These are phyloP conservation scores for Candida odintsovae DNA, from an alignment of 805 yeast species.

Conservation along the genomic window DNA sequence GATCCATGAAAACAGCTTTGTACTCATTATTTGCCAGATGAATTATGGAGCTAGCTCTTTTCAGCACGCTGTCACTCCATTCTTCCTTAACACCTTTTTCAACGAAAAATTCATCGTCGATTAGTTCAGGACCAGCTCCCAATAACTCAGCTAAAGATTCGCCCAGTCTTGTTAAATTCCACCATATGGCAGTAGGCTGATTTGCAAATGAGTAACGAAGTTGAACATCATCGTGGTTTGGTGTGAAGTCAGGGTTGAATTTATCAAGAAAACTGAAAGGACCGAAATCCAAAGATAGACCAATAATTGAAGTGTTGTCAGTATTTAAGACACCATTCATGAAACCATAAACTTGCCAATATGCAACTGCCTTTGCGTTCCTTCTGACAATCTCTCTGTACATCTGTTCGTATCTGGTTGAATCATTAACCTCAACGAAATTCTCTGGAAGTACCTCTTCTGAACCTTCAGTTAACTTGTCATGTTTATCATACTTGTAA, in stretches of 20 bases:
- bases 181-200: conserved; percentile 85
- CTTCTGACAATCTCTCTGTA: conserved; percentile 65
- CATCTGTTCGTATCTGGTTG: conserved; percentile 63
- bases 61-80: conserved; percentile 40
- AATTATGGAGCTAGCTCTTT: conserved; percentile 62
- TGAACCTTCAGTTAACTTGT: conserved; percentile 20
- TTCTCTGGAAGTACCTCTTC: conserved; percentile 16
- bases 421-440: conserved; percentile 26
- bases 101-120: conserved; percentile 38
- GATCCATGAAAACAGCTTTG: conserved; percentile 52
- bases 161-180: conserved; percentile 83
- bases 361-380: conserved; percentile 73
- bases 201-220: conserved; percentile 74
- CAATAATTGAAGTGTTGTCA: conserved; percentile 87
- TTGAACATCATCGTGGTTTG: conserved; percentile 80
- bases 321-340: conserved; percentile 92
- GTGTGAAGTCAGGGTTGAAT: conserved; percentile 76
- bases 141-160: conserved; percentile 77
- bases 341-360: conserved; percentile 90
- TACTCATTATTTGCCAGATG: conserved; percentile 59
- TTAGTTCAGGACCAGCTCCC: conserved; percentile 58
- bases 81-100: conserved; percentile 40
- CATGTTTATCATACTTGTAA: conserved; percentile 17
- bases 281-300: conserved; percentile 88
- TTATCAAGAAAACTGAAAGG: conserved; percentile 90